phyloP scores from a whole-genome alignment of 1,284 basidiomycete genomes.

The Moniliella sp. region DNA sequence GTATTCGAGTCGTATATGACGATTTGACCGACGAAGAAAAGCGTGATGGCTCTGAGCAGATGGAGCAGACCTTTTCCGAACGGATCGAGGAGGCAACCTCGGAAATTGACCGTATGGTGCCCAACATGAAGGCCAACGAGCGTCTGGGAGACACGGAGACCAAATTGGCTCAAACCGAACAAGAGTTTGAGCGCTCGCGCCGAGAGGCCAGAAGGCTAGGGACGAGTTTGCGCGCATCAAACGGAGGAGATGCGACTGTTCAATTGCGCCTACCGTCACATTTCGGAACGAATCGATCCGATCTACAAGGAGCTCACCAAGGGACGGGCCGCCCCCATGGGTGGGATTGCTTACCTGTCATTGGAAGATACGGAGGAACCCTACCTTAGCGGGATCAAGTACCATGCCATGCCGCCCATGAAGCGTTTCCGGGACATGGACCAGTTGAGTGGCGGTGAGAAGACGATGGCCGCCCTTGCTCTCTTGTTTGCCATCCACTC shows the following conservation, averaged over 20 bases:
- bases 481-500: constrained; percentile 78
- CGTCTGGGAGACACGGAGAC: constrained; percentile 75
- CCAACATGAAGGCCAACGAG: constrained; percentile 88
- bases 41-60: constrained; percentile 48
- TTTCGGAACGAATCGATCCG: constrained; percentile 72
- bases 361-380: constrained; percentile 96
- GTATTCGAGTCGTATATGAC: constrained; percentile 66
- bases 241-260: constrained; percentile 52
- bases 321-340: constrained; percentile 71
- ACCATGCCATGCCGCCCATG: constrained; percentile 87
- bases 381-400: constrained; percentile 81
- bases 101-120: constrained; percentile 81
- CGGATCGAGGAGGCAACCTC: constrained; percentile 26
- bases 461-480: constrained; percentile 91
- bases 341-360: constrained; percentile 82
- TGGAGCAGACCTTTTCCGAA: constrained; percentile 50
- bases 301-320: constrained; percentile 97
- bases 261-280: constrained; percentile 87
- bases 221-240: constrained; percentile 77
- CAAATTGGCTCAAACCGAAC: constrained; percentile 40
- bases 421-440: constrained; percentile 98
- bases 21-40: constrained; percentile 60
- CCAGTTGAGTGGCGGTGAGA: constrained; percentile 88
- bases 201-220: constrained; percentile 62
- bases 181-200: constrained; percentile 41